phyloP scores from a whole-genome alignment of 2,329 filamentous ascomycete species.

The Colletotrichum tofieldiae region DNA sequence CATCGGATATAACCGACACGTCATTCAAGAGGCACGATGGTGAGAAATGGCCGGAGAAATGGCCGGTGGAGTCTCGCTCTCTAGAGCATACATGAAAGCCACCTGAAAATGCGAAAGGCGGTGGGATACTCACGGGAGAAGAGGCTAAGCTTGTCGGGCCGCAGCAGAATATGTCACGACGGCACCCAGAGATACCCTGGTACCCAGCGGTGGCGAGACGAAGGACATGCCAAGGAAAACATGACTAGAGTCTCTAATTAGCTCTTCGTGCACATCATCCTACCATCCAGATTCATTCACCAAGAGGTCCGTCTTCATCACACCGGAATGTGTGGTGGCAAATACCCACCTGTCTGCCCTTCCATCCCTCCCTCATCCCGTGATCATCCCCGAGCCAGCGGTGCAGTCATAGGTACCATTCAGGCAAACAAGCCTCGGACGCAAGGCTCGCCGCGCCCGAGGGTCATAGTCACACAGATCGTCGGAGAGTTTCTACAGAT shows the following conservation, averaged over 20 bases:
- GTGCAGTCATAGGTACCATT: too few relatives aligned
- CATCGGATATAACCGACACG: not conserved
- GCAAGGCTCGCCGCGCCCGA: not conserved
- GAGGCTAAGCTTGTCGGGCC: not conserved
- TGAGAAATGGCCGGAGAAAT: not conserved
- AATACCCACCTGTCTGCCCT: not conserved
- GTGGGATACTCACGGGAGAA: too few relatives aligned
- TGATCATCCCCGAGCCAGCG: not conserved
- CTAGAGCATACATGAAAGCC: too few relatives aligned
- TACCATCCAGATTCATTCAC: too few relatives aligned
- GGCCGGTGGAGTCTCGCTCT: not conserved
- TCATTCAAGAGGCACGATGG: not conserved
- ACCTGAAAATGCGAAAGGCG: not conserved
- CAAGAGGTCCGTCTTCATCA: not conserved
- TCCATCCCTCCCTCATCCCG: not conserved
- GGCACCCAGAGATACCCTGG: not conserved
- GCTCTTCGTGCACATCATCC: not conserved
- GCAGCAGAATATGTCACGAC: not conserved
- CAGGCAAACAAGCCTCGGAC: not conserved
- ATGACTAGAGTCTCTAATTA: not conserved
- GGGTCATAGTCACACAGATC: not conserved
- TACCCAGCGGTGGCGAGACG: too few relatives aligned
- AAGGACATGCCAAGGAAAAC: not conserved
- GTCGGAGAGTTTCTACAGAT: not conserved
- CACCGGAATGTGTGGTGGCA: not conserved